These are phyloP conservation scores for Suillus subalutaceus DNA, from an alignment of 768 basidiomycete species.

Conservation along the genomic window DNA sequence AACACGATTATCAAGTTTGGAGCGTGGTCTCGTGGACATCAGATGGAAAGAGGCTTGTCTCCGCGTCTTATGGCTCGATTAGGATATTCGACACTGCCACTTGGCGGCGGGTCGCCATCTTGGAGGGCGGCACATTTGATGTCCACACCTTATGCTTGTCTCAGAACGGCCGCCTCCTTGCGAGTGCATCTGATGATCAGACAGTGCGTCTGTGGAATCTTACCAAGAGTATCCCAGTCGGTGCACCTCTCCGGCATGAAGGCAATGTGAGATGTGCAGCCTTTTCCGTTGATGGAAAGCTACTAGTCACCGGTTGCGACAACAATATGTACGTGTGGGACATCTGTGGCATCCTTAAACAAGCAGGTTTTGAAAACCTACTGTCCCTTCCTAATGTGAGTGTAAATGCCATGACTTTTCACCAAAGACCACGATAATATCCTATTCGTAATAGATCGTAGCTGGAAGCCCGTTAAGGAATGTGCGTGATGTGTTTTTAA, in stretches of 20 bases:
- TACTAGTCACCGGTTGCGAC: not conserved
- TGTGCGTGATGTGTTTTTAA: not conserved
- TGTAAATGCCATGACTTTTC: not conserved
- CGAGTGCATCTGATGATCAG: not conserved
- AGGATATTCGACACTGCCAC: slow-evolving; percentile 3
- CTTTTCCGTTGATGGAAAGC: not conserved
- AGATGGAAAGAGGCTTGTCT: not conserved
- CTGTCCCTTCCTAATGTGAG: not conserved
- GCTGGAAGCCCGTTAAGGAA: not conserved
- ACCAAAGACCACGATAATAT: not conserved
- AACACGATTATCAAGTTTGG: not conserved
- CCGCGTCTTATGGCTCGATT: not conserved
- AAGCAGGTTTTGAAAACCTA: not conserved
- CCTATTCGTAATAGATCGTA: not conserved
- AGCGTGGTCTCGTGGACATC: not conserved
- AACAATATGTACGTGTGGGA: not conserved
- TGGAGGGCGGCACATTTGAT: not conserved
- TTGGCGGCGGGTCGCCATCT: not conserved
- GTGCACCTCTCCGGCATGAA: not conserved
- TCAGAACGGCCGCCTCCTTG: not conserved
- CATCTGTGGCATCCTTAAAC: not conserved
- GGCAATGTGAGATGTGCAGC: not conserved
- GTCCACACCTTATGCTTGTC: not conserved
- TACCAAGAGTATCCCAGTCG: not conserved
- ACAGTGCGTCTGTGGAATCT: not conserved